phyloP scores from a whole-genome alignment of 2,329 filamentous ascomycete species.

The Beauveria brongniartii region DNA sequence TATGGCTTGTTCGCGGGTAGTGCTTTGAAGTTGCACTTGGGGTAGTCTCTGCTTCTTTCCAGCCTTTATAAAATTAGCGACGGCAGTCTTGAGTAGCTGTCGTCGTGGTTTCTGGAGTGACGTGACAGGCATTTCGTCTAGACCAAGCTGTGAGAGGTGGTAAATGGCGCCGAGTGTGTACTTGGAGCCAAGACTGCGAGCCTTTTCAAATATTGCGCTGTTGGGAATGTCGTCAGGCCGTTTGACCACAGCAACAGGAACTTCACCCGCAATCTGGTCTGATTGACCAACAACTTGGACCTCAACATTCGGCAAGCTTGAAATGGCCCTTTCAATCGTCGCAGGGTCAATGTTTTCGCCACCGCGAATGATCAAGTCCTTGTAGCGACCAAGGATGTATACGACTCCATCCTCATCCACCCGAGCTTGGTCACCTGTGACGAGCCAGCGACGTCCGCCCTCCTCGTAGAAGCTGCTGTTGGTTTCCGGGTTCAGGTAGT shows the following conservation, averaged over 20 bases:
- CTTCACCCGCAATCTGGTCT: constrained; percentile 38
- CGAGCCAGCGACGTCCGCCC: constrained; percentile 26
- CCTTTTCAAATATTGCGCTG: constrained; percentile 22
- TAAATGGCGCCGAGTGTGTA: constrained; percentile 33
- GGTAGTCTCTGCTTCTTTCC: not conserved
- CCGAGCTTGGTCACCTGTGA: constrained; percentile 32
- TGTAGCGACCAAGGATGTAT: constrained; percentile 33
- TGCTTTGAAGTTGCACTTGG: not conserved
- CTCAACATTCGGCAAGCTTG: constrained; percentile 22
- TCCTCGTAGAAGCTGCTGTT: constrained; percentile 29
- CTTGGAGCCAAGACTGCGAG: constrained; percentile 26
- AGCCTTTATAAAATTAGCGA: constrained; percentile 7
- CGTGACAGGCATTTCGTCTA: constrained; percentile 32
- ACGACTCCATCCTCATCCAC: constrained; percentile 31
- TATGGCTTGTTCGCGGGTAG: constrained; percentile 3
- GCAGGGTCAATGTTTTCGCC: constrained; percentile 36
- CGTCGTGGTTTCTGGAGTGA: constrained; percentile 38
- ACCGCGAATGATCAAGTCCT: constrained; percentile 37
- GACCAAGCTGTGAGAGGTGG: constrained; percentile 31
- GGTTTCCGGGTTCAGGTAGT: constrained; percentile 23
- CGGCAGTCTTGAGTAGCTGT: constrained; percentile 22
- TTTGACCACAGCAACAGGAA: constrained; percentile 36
- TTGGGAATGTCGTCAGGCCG: constrained; percentile 25
- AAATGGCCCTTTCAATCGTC: constrained; percentile 28
- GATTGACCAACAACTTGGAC: constrained; percentile 34